Base-by-base conservation (phyloP, 1,139 yeast genomes). In the Sugiyamaella novakii region DNA sequence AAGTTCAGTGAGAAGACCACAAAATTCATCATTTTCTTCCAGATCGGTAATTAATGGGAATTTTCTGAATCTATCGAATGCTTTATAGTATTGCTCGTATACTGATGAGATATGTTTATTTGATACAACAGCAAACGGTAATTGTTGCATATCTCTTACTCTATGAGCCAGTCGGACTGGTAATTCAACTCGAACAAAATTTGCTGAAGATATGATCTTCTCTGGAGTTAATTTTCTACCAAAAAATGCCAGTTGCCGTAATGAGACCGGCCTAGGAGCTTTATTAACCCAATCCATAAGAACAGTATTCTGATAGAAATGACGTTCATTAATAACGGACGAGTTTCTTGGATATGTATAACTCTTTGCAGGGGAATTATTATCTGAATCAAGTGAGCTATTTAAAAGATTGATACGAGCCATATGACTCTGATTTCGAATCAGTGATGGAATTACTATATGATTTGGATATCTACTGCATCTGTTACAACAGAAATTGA, bases 81-180 rank as follows among this genome's bases (percentile, higher is more conserved):
- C 89, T 57, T 81, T 82, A 63, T 87, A 87, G 66, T 91, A 91
- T 57, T 89, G 81, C 63, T 91, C 96, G 65, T 91, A 91, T 24
- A 89, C 92, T 59, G 84, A 87, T 15, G 87, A 84, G 59, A 91
- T 74, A 67, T 91, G 96, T 62, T 80, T 84, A 66, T 91, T 91
- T 64, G 87, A 84, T 30, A 87, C 86, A 11, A 89, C 86, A 8
- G 85, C 84, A 70, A 83, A 91, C 2, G 97, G 96, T 50, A 91
- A 68, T 3, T 76, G 74, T 65, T 92, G 98, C 66, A 92, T 73
- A 52, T 87, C 92, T 58, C 84, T 70, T 35, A 91, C 77, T 49
- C 94, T 78, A 67, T 87, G 78, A 2, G 96, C 92, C 54, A 91
- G 75, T 57, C 98, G 72, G 22, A 86, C 82, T 1, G 96, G 92